Conservation (phyloP, 768 basidiomycete genomes). For the Podaxis carcinomalis region DNA sequence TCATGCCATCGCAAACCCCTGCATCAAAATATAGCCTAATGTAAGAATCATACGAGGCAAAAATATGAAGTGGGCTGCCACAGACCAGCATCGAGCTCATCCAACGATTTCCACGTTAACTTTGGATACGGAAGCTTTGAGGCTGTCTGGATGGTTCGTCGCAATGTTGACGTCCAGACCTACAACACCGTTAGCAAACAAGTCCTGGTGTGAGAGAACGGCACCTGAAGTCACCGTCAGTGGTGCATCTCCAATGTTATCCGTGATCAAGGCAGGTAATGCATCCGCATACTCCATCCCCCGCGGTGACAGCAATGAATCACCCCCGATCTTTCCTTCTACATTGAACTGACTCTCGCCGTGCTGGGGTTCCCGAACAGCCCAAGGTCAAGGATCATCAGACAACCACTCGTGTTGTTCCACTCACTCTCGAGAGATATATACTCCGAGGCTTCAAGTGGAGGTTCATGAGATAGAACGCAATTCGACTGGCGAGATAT, state of each 20-base stretch:
- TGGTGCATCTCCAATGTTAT: constrained; percentile 86
- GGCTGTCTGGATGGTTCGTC: constrained; percentile 89
- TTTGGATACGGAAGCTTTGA: constrained; percentile 80
- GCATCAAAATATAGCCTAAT: not conserved
- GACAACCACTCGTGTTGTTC: not conserved
- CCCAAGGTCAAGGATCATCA: constrained; percentile 3
- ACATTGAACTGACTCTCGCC: constrained; percentile 98
- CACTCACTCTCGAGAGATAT: constrained; percentile 86
- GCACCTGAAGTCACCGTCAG: constrained; percentile 58
- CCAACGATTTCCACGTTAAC: constrained; percentile 97
- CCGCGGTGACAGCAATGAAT: constrained; percentile 78
- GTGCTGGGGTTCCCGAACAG: constrained; percentile 51
- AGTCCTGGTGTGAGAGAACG: not conserved
- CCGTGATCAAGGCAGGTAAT: constrained; percentile 80
- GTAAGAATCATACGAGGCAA: not conserved
- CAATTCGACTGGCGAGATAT: constrained; percentile 94
- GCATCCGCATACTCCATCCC: constrained; percentile 85
- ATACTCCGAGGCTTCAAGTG: constrained; percentile 96
- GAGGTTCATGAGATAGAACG: constrained; percentile 97
- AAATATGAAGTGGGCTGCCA: not conserved
- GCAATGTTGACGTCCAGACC: constrained; percentile 99
- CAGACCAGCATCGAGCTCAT: constrained; percentile 91
- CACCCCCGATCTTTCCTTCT: constrained; percentile 97
- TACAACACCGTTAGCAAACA: constrained; percentile 22
- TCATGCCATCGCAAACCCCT: constrained; percentile 99